Conservation (phyloP, 2,329 filamentous ascomycete genomes). For the Colletotrichum sp. region DNA sequence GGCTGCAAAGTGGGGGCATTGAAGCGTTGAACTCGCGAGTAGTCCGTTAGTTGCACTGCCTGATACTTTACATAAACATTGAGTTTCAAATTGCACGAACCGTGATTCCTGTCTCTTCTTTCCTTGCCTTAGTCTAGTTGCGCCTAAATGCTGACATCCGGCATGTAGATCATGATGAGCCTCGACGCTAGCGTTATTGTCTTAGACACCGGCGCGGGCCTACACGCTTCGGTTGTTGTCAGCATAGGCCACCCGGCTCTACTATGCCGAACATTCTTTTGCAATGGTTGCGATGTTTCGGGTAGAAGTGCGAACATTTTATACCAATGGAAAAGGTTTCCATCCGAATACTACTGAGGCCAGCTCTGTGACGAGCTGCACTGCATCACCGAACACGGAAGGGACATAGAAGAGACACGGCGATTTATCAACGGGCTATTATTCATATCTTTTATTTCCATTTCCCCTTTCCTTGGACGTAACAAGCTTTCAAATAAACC, state of each 20-base stretch:
- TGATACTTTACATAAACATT: background rate
- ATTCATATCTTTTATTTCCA: background rate
- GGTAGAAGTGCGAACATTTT: rapidly evolving
- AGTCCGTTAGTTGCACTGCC: background rate
- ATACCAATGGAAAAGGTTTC: background rate
- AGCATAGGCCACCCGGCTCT: background rate
- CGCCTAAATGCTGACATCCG: background rate
- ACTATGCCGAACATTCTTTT: background rate
- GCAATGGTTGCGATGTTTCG: background rate
- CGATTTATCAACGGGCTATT: background rate
- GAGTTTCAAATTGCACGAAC: background rate
- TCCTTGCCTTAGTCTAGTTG: background rate
- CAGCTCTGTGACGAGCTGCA: background rate
- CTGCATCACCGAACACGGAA: background rate
- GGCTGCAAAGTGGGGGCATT: background rate
- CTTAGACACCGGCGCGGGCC: background rate
- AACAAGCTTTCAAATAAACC: background rate
- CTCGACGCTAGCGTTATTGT: background rate
- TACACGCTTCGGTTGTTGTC: background rate
- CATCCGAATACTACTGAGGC: background rate
- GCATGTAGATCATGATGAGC: background rate
- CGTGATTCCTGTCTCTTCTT: background rate
- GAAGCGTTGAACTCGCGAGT: background rate
- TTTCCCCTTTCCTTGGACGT: background rate
- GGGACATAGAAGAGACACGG: background rate